A percentile compares a stretch with the other conserved stretches of the same genome.
Conservation (phyloP, 495 filamentous ascomycete species). For the Copromyces sp. region DNA sequence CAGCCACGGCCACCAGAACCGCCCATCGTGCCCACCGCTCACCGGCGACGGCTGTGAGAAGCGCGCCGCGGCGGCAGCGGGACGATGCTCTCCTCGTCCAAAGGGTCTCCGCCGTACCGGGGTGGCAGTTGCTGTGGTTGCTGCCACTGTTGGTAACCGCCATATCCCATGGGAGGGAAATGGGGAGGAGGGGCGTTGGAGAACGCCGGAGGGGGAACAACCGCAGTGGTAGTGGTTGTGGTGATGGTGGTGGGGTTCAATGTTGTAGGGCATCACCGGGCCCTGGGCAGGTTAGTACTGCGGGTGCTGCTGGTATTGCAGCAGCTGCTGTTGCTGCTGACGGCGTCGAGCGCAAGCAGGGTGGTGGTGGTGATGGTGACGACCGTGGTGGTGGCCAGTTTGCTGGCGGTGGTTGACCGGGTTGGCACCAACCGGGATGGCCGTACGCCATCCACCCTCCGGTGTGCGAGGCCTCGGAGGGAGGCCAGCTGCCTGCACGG, state of each 20-base stretch:
- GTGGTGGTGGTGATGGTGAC: not conserved
- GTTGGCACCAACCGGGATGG: not conserved
- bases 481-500: not conserved
- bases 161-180: not conserved
- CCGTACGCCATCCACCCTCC: not conserved
- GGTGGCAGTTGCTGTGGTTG: not conserved
- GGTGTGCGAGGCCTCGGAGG: not conserved
- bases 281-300: not conserved
- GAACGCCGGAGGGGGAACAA: not conserved
- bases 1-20: not conserved
- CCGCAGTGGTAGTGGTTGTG: not conserved
- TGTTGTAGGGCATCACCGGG: not conserved
- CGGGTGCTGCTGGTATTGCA: not conserved
- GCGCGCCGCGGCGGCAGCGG: not conserved
- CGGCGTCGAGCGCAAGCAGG: not conserved
- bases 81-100: not conserved
- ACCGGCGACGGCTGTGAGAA: not conserved
- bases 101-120: not conserved
- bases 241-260: not conserved
- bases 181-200: not conserved
- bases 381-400: not conserved
- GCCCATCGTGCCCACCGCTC: not conserved
- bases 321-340: not conserved
- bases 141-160: not conserved
- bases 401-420: not conserved